Evolutionary conservation across 2,329 filamentous ascomycete genomes (phyloP), one percentile per base, ranked within the genome.

Genomic region (Ophiostoma angusticollis): DNA sequence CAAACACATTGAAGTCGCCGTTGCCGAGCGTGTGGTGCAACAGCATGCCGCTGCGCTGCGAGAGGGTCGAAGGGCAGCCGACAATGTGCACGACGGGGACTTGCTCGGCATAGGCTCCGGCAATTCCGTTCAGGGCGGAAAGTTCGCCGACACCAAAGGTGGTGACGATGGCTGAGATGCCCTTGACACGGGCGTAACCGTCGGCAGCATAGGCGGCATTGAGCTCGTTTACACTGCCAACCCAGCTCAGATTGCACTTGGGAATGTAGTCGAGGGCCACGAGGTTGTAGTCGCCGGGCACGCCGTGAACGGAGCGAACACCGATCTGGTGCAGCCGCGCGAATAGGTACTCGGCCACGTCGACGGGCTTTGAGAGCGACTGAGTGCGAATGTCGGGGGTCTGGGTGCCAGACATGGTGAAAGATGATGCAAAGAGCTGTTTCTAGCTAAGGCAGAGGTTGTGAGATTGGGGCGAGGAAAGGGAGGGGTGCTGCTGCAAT

Each of bases 1-100:
- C 70, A 57, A 93, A 93, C 39, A 85, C 82, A 44, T 50, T 45
- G 31, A 49, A 54, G 19, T 80, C 71, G 37, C 76, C 67, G 48
- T 74, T 70, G 16, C 64, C 67, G n/a, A 74, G 61, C 0, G 70
- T 73, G 49, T 74, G 70, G 43, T 72, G 68, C 33, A 52, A 45
- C 39, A 54, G 49, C 41, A 49, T 46, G 33, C 47, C 48, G 21
- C 39, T 44, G 34, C 47, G 47, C 43, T 54, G 51, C 2, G 46
- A 42, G 6, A 46, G 31, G 30, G 41, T 50, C 6, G 48, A 50
- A 9, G 52, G 52, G 23, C 52, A 54, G 31, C 52, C 52, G 22
- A 70, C 67, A 31, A 72, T 68, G 47, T 72, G 68, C 17, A 70
- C 60, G 11, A 76, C 58, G 0, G 71, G 68, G 0, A 73, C 69